Evolutionary conservation across 2,329 filamentous ascomycete species (phyloP), one percentile per base, ranked within the genome.

Genomic region (Aureobasidium mangrovei): DNA sequence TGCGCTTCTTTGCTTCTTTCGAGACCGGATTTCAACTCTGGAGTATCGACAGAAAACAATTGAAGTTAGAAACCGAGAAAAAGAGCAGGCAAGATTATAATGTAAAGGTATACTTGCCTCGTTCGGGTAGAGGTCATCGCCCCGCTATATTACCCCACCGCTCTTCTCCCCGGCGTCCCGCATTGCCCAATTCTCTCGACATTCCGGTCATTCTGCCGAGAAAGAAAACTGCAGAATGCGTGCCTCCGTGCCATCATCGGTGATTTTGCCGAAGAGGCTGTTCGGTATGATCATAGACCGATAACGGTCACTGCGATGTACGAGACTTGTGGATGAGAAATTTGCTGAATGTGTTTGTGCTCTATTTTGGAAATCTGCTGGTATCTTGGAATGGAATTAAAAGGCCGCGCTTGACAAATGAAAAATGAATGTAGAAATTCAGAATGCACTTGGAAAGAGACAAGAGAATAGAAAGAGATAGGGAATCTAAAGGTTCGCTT

Each of bases 121-220:
- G 18, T 18, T 18, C 18, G 18, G 18, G 18, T 18, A 18, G 27
- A 51, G 47, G 47, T 51, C 47, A 51, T 51, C 41, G 47, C 47
- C 47, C 47, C 47, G 47, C 47, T 51, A 48, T 39, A 33, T 41
- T 35, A 51, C 36, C 47, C 47, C 38, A 41, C 38, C 47, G 47
- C 36, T 35, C 38, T 51, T 51, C 47, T 51, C 27, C 28, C 47
- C 47, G 45, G 43, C n/a, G 7, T 39, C 35, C 45, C 45, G 45
- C 45, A n/a, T 39, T 39, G 45, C 27, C 45, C 45, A 48, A 18
- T 18, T 27, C 33, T 39, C 31, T 26, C 33, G 27, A 31, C 35
- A 39, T 48, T 35, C 45, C 33, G 29, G 39, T 5, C 33, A 48
- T 48, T 48, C 35, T 48, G 45, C 45, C 45, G 33, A 39, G 33